Base-by-base conservation (phyloP, 2,329 filamentous ascomycete genomes). In the Colletotrichum sublineola region DNA sequence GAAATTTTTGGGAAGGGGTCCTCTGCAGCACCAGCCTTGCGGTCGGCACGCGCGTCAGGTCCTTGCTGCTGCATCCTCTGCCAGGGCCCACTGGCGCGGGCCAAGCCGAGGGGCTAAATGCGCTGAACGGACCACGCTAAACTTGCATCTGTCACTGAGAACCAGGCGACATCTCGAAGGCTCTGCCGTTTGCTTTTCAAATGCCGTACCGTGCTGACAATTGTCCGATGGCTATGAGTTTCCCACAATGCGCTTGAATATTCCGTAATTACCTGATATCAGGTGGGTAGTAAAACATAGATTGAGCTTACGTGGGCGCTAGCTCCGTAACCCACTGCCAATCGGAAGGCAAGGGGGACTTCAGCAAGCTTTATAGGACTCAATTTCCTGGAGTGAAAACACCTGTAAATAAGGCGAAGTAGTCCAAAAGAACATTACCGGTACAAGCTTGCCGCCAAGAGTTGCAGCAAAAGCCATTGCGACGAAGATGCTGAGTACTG, bases 11-110 rank as follows among this genome's bases (percentile, higher is more conserved):
- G 57, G 36, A 40, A 29, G 31, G 44, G 44, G 44, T 60, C 33
- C 53, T 66, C 38, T 71, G 68, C 56, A 58, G 36, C 36, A 58
- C 50, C 61, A 65, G 60, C 70, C 70, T 73, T 73, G 66, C 61
- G 31, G 60, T 40, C 44, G 36, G 24, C 31, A n/a, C 53, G 31
- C 44, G 53, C 52, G 40, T n/a, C 56, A 31, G 69, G 69, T 48
- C 58, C 57, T 58, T 72, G 65, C 53, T 52, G 58, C 58, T 53
- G 68, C 68, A 36, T 52, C 60, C 58, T 69, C 66, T 73, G 66
- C 61, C 69, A 64, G 61, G 70, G 67, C 62, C 70, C 70, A 73
- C 70, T 73, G 61, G 29, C 67, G 70, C 67, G 70, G 70, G 70
- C 67, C 67, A 70, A 65, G 70, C 70, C 70, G 70, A 72, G 61